Base-by-base conservation (phyloP, 2,329 filamentous ascomycete species). In the Lasiodiplodia theobromae region DNA sequence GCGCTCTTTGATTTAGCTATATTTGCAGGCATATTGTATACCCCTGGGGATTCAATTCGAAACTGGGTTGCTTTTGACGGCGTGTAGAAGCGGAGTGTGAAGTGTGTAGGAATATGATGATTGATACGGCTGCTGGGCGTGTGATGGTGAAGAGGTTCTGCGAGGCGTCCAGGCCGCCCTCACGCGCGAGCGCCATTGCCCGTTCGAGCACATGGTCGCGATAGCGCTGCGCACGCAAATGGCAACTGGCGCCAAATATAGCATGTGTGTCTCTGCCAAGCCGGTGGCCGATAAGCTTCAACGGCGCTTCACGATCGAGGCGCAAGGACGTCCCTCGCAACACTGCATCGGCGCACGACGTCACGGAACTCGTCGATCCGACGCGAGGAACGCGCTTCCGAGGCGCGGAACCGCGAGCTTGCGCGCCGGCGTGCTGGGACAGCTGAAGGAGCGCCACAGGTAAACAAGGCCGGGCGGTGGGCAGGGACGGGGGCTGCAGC, bases 1-100 rank as follows among this genome's bases (percentile, higher is more conserved):
- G 58, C 58, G 58, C 58, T 63, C 58, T 63, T 63, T 63, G 44
- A 8, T 47, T 49, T 51, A 63, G 58, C 58, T 63, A 49, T 37
- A 31, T 62, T 63, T 51, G 58, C 58, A 49, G 40, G 58, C 58
- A 63, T 52, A 63, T 63, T 63, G 58, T 63, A 63, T 63, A 63
- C 58, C 58, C 58, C 58, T 44, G 58, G 44, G 25, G 58, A 58
- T 40, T 51, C 58, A 49, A 63, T 63, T 63, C 38, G 44, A 63
- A 51, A 62, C n/a, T 58, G 31, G 34, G 34, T 47, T 44, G 37
- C 18, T 28, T 44, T 47, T 60, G 31, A 34, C 31, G 31, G 31
- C 8, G 8, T 34, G 31, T 34, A 34, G 31, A 10, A 10, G 1
- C 8, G 31, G 31, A 34, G n/a, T 47, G 44, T 21, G 44, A 47